phyloP scores from a whole-genome alignment of 78 protist genomes.

The Pelomyxa schiedti region DNA sequence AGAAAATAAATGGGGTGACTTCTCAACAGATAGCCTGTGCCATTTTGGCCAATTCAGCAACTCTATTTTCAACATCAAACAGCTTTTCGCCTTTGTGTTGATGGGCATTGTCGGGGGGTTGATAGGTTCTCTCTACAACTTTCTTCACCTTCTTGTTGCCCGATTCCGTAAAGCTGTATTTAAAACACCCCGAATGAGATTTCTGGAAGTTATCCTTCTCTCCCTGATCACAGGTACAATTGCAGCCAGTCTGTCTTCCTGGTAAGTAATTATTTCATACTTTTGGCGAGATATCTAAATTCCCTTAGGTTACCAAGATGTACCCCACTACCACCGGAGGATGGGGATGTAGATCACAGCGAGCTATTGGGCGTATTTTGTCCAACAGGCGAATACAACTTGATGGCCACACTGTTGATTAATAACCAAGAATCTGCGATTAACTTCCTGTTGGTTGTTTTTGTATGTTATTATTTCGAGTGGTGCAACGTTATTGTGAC shows the following conservation, averaged over 20 bases:
- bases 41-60: neutral
- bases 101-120: neutral
- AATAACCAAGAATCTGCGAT: neutral
- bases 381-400: constrained; percentile 8
- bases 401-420: constrained; percentile 1
- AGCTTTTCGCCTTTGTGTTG: neutral
- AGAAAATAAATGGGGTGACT: neutral
- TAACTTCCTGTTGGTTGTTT: too few species aligned
- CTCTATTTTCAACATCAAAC: neutral
- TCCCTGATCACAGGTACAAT: neutral
- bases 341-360: neutral
- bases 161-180: neutral
- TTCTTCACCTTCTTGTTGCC: neutral
- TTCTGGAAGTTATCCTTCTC: neutral
- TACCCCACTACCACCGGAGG: too few species aligned
- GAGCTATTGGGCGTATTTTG: neutral
- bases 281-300: too few species aligned
- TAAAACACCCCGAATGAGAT: neutral
- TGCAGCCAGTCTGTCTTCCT: neutral
- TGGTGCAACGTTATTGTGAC: too few species aligned
- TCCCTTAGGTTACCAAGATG: too few species aligned
- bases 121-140: neutral
- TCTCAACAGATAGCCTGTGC: neutral
- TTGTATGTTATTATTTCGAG: too few species aligned
- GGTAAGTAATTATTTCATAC: too few species aligned